Evolutionary conservation across 371 early-diverging fungal species (phyloP).

Genomic region (Vairimorpha necatrix): DNA sequence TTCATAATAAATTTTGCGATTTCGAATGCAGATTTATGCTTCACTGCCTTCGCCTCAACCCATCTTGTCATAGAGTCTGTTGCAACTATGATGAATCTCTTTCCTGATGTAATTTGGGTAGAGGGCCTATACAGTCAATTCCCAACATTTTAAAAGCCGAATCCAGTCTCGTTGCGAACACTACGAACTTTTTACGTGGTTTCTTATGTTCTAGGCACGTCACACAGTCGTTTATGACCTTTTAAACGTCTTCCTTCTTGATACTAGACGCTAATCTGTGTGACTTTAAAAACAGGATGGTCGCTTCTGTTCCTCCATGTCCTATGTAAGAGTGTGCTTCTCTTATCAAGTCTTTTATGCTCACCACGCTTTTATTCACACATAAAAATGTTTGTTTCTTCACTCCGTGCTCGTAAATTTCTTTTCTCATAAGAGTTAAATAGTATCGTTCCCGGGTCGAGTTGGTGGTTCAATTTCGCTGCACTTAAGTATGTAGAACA

Average conservation of each 20-base stretch:
- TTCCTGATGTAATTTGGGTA: conserved; percentile 43
- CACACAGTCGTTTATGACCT: background rate
- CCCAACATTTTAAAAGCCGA: conserved; percentile 54
- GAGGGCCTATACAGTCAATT: conserved; percentile 62
- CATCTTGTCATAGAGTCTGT: no score
- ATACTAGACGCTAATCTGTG: background rate
- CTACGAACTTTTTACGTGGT: background rate
- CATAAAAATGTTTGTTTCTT: background rate
- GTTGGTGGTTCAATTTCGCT: no score
- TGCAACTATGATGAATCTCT: no score
- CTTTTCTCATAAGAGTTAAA: no score
- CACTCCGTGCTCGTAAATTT: no score
- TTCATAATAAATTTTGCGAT: no score
- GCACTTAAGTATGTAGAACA: no score
- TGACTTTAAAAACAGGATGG: background rate
- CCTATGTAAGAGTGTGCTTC: background rate
- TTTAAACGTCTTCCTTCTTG: background rate
- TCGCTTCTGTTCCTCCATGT: background rate
- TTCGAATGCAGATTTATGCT: no score
- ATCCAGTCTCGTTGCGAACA: background rate
- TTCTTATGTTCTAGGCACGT: background rate
- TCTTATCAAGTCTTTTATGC: background rate
- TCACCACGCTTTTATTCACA: background rate
- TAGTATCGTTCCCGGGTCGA: no score
- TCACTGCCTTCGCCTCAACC: no score